phyloP scores from a whole-genome alignment of 768 basidiomycete species.

The Macrocybe gigantea region DNA sequence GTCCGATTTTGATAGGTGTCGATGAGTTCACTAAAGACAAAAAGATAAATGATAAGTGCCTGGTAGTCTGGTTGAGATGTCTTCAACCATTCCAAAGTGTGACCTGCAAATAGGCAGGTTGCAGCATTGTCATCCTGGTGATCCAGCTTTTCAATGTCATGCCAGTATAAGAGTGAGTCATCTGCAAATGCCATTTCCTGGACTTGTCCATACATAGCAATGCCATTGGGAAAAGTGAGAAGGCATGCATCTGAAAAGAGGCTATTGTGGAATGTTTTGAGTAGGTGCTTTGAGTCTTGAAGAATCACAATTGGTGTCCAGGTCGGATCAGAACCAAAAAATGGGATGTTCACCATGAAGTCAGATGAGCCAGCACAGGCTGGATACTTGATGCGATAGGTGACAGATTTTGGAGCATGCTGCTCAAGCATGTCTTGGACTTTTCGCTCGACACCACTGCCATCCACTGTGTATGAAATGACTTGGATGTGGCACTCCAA shows the following conservation, averaged over 20 bases:
- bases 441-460: conserved; percentile 24
- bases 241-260: conserved; percentile 23
- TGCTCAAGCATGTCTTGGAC: conserved; percentile 4
- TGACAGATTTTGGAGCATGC: neutral
- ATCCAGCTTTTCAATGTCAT: conserved; percentile 26
- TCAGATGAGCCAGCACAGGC: neutral
- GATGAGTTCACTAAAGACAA: conserved; percentile 29
- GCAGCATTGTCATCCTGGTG: conserved; percentile 40
- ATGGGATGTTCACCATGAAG: conserved; percentile 7
- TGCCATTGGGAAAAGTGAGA: conserved; percentile 17
- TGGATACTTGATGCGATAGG: too few species aligned
- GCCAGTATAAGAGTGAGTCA: conserved; percentile 14
- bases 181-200: conserved; percentile 9
- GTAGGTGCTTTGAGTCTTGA: conserved; percentile 27
- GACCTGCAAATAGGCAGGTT: conserved; percentile 25
- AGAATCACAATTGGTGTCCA: conserved; percentile 15
- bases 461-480: conserved; percentile 28
- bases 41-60: conserved; percentile 26
- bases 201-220: conserved; percentile 14
- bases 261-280: conserved; percentile 26
- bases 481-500: conserved; percentile 14
- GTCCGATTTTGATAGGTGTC: conserved; percentile 30
- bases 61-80: conserved; percentile 14
- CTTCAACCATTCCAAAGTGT: conserved; percentile 12
- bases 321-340: too few species aligned